Conservation (phyloP, 2,329 filamentous ascomycete species). For the Xylariaceae sp. region DNA sequence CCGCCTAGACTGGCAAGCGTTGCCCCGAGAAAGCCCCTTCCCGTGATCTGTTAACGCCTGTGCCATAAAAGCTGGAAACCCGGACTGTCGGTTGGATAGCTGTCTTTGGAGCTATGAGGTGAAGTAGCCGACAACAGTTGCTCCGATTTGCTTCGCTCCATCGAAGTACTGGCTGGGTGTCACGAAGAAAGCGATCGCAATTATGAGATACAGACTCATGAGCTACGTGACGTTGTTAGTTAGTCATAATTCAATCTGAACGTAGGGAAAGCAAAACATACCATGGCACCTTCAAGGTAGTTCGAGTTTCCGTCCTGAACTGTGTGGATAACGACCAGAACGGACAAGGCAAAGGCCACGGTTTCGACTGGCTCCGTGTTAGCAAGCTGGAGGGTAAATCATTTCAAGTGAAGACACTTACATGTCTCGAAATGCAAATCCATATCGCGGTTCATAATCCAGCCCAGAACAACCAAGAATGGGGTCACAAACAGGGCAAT, state of each 20-base stretch:
- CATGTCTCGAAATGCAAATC: slow-evolving; percentile 75
- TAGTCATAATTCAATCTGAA: too few species aligned
- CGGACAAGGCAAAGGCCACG: slow-evolving; percentile 71
- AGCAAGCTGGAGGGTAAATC: slow-evolving; percentile 7
- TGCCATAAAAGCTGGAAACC: too few species aligned
- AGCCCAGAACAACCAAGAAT: slow-evolving; percentile 74
- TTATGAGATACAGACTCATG: slow-evolving; percentile 54
- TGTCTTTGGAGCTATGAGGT: too few species aligned
- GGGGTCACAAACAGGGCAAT: slow-evolving; percentile 80
- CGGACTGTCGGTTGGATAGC: too few species aligned
- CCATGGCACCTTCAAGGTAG: slow-evolving; percentile 78
- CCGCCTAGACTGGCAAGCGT: too few species aligned
- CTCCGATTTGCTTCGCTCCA: slow-evolving; percentile 21
- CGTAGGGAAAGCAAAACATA: too few species aligned
- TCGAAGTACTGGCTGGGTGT: slow-evolving; percentile 49
- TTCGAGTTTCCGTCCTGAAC: slow-evolving; percentile 81
- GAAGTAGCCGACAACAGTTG: slow-evolving; percentile 1
- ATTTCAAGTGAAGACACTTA: slow-evolving; percentile 23
- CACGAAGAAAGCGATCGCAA: slow-evolving; percentile 58
- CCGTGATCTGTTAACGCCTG: too few species aligned
- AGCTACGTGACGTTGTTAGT: slow-evolving; percentile 34
- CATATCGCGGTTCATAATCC: slow-evolving; percentile 69
- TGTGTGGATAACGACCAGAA: slow-evolving; percentile 70
- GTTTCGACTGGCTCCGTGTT: slow-evolving; percentile 55
- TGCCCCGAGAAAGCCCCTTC: too few species aligned